A percentile compares a stretch with the other conserved stretches of the same genome.
Conservation (phyloP, 768 basidiomycete genomes). For the Psilocybe azurescens region DNA sequence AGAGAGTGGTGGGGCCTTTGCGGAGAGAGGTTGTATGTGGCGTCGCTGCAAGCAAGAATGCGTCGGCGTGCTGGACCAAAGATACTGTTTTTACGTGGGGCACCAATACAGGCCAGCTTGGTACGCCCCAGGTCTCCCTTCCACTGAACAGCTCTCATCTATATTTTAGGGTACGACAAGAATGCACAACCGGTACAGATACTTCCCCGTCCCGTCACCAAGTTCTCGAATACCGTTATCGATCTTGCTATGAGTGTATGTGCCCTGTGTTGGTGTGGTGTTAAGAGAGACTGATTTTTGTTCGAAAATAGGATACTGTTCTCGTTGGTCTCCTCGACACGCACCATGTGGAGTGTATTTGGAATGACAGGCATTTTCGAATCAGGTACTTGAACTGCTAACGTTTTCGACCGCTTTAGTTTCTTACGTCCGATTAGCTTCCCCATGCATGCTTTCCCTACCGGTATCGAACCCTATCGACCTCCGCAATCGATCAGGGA, state of each 20-base stretch:
- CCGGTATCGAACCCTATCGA: conserved; percentile 77
- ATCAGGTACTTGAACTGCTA: conserved; percentile 54
- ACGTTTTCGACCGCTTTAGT: background rate
- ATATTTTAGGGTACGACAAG: conserved; percentile 74
- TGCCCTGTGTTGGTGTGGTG: conserved; percentile 10
- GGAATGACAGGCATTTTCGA: conserved; percentile 76
- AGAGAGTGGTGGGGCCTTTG: conserved; percentile 74
- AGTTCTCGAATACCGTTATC: conserved; percentile 70
- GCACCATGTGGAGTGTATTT: conserved; percentile 83
- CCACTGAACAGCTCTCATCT: background rate
- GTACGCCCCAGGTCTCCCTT: conserved; percentile 39
- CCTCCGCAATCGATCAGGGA: conserved; percentile 78
- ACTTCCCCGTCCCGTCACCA: conserved; percentile 80
- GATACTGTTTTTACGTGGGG: conserved; percentile 87
- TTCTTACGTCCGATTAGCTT: conserved; percentile 51
- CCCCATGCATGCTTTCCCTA: conserved; percentile 76
- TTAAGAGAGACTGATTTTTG: background rate
- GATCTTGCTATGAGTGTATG: conserved; percentile 78
- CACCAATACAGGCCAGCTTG: conserved; percentile 90
- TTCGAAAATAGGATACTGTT: conserved; percentile 66
- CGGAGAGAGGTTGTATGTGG: conserved; percentile 82
- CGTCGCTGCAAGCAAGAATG: conserved; percentile 84
- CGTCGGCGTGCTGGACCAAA: conserved; percentile 89
- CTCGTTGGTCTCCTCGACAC: conserved; percentile 83
- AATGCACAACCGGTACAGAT: conserved; percentile 75